Base-by-base conservation (phyloP, 139 green algal species). In the Picochlorum sp. region DNA sequence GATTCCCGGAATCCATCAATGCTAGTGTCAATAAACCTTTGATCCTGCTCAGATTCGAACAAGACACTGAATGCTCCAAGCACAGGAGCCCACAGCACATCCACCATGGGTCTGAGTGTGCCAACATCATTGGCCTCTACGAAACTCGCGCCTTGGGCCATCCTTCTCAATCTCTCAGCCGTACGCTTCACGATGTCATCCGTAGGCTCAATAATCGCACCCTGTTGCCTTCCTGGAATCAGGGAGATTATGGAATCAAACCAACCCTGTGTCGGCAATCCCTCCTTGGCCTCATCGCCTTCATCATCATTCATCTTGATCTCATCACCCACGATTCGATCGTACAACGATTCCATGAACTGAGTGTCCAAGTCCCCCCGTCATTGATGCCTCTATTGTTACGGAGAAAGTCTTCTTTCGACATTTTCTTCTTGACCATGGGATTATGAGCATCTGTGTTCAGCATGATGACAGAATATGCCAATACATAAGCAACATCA, bases 301-400 rank as follows among this genome's bases (percentile, higher is more conserved):
- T 47, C 20, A 16, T 32, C 56, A 20, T 62, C 30, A 45, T 62
- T 45, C 84, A 98, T 95, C 79, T 95, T 94, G 79, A 99, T 98
- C 75, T 98, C 94, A 70, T 98, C 91, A 65, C 28, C 85, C 4
- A 87, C 69, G 63, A 99, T 98, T 67, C 91, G 82, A 59, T 98
- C 89, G 71, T 98, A 99, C 45, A 98, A 81, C 6, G 71, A 76
- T 9, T 57, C 64, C 82, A 98, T 83, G 69, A 94, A 95, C 6
- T 94, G 64, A 49, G 82, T 74, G 0, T 81, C 74, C 47, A 98
- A 79, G 69, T 99, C 94, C 11, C 74, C 15, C 86, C 90, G 61
- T 99, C 92, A 70, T 97, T 92, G 79, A 99, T 98, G 61, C 94
- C 94, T 8, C 94, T 81, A 79, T 99, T 99, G 84, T 98, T 98